Base-by-base conservation (phyloP, 2,329 filamentous ascomycete species). In the Trichoderma sp. region DNA sequence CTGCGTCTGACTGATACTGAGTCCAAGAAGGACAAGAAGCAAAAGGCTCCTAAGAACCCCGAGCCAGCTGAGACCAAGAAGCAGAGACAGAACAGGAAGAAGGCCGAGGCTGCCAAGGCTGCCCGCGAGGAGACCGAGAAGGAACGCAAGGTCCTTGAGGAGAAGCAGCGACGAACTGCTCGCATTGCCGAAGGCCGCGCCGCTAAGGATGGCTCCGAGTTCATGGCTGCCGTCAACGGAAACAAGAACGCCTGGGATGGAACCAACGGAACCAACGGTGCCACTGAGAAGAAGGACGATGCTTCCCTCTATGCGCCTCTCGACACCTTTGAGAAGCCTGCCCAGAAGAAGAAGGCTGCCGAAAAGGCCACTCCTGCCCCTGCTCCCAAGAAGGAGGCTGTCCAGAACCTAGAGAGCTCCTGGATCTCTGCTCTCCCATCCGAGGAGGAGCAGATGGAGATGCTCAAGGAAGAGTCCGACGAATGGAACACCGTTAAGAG, bases 51-150 rank as follows among this genome's bases (percentile, higher is more conserved):
- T 78, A 91, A 92, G 86, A 86, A 88, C 56, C 88, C 90, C 78
- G 91, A 94, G 83, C 89, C 90, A 66, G 90, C 89, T 21, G 94
- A 98, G 88, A 93, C 93, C 24, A 98, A 98, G 93, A 98, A 98
- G 88, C 94, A 97, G 87, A 92, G 95, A 76, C 95, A 98, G 87
- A 97, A 98, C 86, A 91, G 93, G 79, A 91, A 93, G 87, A 98
- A 98, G 91, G 92, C 90, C 50, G 95, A 98, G 85, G 93, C 91
- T 75, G 91, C 92, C 81, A 97, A 94, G 88, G 87, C 88, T 35
- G 88, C 90, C 75, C 91, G 93, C 35, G 93, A 95, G 82, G 93
- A 94, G 80, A 91, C 93, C 1, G 95, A 98, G 86, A 90, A 92
- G 81, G 89, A 94, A 81, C 93, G 95, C 81, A 94, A 94, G 86